Conservation (phyloP, 306 rosid species). For the Prunus padus region DNA sequence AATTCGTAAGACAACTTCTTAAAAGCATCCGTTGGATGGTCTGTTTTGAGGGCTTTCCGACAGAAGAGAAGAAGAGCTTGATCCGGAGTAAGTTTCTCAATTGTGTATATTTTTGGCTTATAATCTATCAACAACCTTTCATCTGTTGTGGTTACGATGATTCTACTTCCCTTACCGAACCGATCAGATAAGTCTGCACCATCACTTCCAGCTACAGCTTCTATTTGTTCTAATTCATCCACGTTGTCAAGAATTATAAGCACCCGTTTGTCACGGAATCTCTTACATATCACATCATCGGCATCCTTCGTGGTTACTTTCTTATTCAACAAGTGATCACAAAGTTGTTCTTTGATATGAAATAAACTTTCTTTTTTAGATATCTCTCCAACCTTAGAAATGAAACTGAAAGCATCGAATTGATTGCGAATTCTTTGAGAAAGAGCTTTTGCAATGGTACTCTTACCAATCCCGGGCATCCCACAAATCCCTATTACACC, state of each 20-base stretch:
- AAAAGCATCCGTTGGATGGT: neutral
- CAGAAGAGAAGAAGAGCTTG: neutral
- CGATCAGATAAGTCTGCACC: neutral
- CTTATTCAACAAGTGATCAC: neutral
- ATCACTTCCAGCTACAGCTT: neutral
- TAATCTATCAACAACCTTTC: neutral
- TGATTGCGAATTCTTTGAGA: neutral
- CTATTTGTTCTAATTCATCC: slow-evolving; percentile 4
- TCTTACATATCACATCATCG: neutral
- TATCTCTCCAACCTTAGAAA: slow-evolving; percentile 3
- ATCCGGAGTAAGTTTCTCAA: neutral
- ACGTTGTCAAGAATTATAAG: slow-evolving; percentile 27
- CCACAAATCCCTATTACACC: slow-evolving; percentile 4
- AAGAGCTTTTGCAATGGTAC: slow-evolving; percentile 1
- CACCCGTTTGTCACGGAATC: neutral
- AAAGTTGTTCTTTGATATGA: slow-evolving; percentile 20
- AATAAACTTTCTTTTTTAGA: slow-evolving; percentile 7
- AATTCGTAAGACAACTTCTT: neutral
- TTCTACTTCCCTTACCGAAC: neutral
- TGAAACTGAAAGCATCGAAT: slow-evolving; percentile 28
- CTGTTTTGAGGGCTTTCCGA: neutral
- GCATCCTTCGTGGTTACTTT: neutral
- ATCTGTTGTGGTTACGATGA: neutral
- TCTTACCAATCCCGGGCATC: slow-evolving; percentile 14
- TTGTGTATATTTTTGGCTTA: neutral